Evolutionary conservation across 2,329 filamentous ascomycete species (phyloP), one percentile per base, ranked within the genome.

Genomic region (Hirsutella rhossiliensis): DNA sequence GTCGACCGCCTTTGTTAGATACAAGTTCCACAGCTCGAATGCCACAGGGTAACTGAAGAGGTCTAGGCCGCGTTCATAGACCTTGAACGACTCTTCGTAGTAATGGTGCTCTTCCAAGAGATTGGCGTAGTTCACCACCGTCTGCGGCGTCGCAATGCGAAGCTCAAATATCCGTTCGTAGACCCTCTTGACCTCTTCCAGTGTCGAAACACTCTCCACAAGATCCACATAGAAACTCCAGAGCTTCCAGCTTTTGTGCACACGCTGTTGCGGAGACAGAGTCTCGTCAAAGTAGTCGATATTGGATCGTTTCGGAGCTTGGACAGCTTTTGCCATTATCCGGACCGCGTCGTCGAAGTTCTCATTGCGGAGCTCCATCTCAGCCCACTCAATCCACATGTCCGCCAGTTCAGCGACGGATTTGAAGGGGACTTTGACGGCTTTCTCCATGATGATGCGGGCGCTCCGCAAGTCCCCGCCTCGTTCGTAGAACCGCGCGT

Each of bases 211-310:
- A 61, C 88, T 95, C 62, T 98, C 92, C 3, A 98, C 89, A 2
- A 98, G 76, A 61, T 98, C 92, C 36, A 98, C 89, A 56, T 98
- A 98, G 69, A 98, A 98, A 64, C 88, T 95, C 92, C 92, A 98
- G 11, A 98, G 68, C 62, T 97, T 98, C 92, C 92, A 98, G 60
- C 87, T 95, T 72, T 98, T 98, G 68, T 98, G 92, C 3, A 98
- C 86, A 49, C 94, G 79, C 67, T 97, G 92, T 61, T 98, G 92
- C 4, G 92, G 90, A 2, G 87, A 88, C 7, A 98, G 69, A 0
- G 78, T 87, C 60, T 98, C 94, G 60, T 98, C 92, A 57, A 97
- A 98, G 61, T 97, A 98, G 67, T 98, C 92, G n/a, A 98, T 88
- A 2, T 81, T 94, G n/a, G 90, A 96, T 51, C 87, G 74, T 64